phyloP scores from a whole-genome alignment of 1,284 basidiomycete species.

The Athelia psychrophila region DNA sequence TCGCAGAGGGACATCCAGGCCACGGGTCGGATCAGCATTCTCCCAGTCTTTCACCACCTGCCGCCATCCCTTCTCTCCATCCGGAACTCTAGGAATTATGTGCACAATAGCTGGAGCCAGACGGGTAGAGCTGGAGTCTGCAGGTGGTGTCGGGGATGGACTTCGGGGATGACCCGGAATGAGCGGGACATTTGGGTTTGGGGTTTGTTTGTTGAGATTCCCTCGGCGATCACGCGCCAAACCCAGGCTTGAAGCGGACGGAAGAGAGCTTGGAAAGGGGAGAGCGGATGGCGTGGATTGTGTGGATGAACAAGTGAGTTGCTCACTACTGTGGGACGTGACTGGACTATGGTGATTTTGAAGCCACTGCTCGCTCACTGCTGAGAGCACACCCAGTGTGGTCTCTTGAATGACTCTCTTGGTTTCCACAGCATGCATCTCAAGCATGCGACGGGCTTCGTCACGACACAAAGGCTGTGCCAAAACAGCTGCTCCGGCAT shows the following conservation, averaged over 20 bases:
- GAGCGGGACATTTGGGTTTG: background rate
- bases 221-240: background rate
- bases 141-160: background rate
- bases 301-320: background rate
- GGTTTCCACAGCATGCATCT: background rate
- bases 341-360: background rate
- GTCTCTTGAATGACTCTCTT: background rate
- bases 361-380: background rate
- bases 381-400: background rate
- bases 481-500: background rate
- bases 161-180: background rate
- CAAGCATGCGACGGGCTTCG: background rate
- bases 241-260: background rate
- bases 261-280: background rate
- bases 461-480: background rate
- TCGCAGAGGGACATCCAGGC: background rate
- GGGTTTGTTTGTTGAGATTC: too few species aligned
- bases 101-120: background rate
- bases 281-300: background rate
- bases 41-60: background rate
- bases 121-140: background rate
- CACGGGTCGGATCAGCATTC: background rate
- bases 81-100: background rate
- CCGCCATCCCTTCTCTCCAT: background rate
- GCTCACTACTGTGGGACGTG: background rate